Evolutionary conservation across 371 early-diverging fungal genomes (phyloP), one percentile per base, ranked within the genome.

Genomic region (Rhizopus stolonifer): DNA sequence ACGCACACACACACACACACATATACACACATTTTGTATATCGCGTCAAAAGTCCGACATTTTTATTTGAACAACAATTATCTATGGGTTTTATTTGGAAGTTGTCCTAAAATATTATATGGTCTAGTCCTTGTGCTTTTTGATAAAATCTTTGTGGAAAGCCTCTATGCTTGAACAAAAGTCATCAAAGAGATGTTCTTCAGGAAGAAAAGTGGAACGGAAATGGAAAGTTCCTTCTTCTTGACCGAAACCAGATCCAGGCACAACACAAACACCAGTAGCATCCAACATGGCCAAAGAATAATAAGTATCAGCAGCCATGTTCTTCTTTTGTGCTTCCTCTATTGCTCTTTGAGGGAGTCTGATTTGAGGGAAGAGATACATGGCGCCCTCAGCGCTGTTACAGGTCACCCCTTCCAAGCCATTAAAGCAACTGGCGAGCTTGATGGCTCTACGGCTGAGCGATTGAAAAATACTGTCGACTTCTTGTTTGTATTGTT

Each of bases 131-230:
- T 67, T 65, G 54, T 84, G 95, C 69, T 89, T 87, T 48, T 76
- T 69, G 77, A 96, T 79, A 58, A 98, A 93, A 1, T 65, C 68
- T 17, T 69, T 52, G 64, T 98, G 96, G 82, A 98, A 98, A 19
- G 66, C 59, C 49, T 72, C 65, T 52, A 96, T 72, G 17, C 72
- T 77, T 9, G 57, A 53, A 46, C 93, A 93, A 58, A 98, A 96
- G 33, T 70, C 80, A 53, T 94, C 95, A 81, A 98, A 90, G 36
- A 91, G 74, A 23, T 91, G 79, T 65, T 96, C 96, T 15, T 88
- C 91, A 14, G 99, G 96, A 63, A 98, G 61, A 79, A 98, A 98
- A 4, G 99, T 97, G 39, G 89, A 88, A 50, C 99, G 82, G 83
- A 98, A 96, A 68, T 98, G 99, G 68, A 80, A 94, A 2, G 96